Percentiles rank a stretch among this genome's conserved stretches.
Evolutionary conservation across 768 basidiomycete species (phyloP).

Genomic region (Xerocomellus amylosporus): DNA sequence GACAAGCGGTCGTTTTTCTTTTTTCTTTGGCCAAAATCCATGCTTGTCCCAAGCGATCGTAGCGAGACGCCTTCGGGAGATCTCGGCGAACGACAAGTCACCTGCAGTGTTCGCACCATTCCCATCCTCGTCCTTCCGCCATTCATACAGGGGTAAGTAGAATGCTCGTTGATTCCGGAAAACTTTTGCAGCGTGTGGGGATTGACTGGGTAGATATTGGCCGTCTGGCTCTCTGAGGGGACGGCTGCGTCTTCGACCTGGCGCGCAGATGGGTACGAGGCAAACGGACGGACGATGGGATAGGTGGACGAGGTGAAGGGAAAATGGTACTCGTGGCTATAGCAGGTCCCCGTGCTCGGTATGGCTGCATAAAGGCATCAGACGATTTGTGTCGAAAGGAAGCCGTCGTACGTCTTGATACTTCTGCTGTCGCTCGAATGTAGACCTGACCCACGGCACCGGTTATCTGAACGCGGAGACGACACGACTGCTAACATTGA

Average conservation of each 20-base stretch:
- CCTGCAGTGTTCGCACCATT: neutral
- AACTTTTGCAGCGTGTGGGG: neutral
- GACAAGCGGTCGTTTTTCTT: neutral
- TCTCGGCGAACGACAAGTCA: neutral
- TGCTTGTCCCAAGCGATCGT: neutral
- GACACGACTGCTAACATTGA: neutral
- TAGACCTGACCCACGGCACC: neutral
- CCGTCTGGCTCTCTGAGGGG: neutral
- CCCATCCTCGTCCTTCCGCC: neutral
- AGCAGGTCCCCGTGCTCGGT: too few species aligned
- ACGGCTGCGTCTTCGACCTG: too few species aligned
- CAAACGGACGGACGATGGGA: too few species aligned
- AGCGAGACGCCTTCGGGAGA: neutral
- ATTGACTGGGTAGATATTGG: neutral
- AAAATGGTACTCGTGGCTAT: too few species aligned
- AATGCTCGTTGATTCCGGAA: too few species aligned
- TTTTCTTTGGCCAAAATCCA: neutral
- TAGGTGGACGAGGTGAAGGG: too few species aligned
- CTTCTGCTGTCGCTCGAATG: neutral
- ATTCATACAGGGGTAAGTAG: neutral
- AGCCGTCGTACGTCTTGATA: neutral
- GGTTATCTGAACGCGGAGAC: neutral
- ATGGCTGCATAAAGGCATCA: too few species aligned
- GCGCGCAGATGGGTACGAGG: too few species aligned
- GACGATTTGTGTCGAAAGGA: too few species aligned